Evolutionary conservation across 306 rosid species (phyloP).

Genomic region (Aeschynomene evenia): DNA sequence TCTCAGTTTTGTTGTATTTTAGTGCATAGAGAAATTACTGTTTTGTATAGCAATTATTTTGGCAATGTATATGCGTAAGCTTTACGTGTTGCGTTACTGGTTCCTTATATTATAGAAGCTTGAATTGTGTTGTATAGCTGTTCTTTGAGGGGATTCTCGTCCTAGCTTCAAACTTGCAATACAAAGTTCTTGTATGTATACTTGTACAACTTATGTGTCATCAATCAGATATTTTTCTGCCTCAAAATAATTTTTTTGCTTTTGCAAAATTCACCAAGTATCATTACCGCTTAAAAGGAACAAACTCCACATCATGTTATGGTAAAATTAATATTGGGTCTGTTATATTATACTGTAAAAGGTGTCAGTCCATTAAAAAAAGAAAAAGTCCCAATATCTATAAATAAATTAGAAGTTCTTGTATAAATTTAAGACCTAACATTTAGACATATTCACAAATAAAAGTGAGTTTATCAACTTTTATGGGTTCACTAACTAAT

Average conservation of each 20-base stretch:
- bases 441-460: too few species aligned
- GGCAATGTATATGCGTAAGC: slow-evolving; percentile 14
- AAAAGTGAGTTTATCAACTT: too few species aligned
- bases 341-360: neutral
- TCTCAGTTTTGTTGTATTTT: slow-evolving; percentile 25
- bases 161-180: slow-evolving; percentile 21
- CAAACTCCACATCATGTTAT: neutral
- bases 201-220: neutral
- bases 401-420: too few species aligned
- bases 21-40: slow-evolving; percentile 6
- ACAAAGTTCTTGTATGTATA: slow-evolving; percentile 11
- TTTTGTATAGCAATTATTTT: neutral
- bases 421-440: too few species aligned
- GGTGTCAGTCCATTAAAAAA: neutral
- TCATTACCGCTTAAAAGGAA: neutral
- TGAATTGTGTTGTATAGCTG: slow-evolving; percentile 22
- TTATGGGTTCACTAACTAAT: too few species aligned
- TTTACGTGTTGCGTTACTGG: too few species aligned
- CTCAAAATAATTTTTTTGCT: neutral
- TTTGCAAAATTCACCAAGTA: neutral
- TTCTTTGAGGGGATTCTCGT: neutral
- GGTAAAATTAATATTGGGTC: too few species aligned
- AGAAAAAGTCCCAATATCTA: too few species aligned
- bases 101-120: too few species aligned
- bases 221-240: neutral